These are phyloP conservation scores for Annona squamosa DNA, from an alignment of 164 flowering plant species.

Conservation along the genomic window DNA sequence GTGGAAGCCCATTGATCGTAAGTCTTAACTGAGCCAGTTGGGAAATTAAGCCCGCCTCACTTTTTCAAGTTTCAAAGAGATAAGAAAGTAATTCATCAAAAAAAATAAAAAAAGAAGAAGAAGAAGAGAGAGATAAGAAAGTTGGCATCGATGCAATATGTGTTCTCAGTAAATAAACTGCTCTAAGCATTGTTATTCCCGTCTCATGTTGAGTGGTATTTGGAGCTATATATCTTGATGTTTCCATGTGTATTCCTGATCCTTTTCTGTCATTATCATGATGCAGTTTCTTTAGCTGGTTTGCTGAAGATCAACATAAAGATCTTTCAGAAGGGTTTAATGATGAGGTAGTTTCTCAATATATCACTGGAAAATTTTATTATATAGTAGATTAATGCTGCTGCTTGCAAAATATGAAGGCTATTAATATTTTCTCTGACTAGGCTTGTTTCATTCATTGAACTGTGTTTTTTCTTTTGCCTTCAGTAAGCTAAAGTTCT, in stretches of 20 bases:
- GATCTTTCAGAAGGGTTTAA: conserved; percentile 29
- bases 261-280: background rate
- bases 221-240: background rate
- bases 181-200: background rate
- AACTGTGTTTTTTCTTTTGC: background rate
- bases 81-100: too few relatives aligned
- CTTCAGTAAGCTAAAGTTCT: background rate
- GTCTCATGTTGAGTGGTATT: background rate
- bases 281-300: conserved; percentile 54
- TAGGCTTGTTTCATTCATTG: background rate
- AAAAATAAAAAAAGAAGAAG: too few relatives aligned
- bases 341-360: conserved; percentile 30
- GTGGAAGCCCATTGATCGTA: background rate
- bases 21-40: background rate
- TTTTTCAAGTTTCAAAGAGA: too few relatives aligned
- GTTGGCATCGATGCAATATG: background rate
- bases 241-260: background rate
- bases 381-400: background rate
- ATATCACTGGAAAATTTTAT: background rate
- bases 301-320: conserved; percentile 32
- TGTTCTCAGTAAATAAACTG: background rate
- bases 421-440: background rate
- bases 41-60: too few relatives aligned
- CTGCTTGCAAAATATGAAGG: background rate
- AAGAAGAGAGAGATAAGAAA: background rate